Base-by-base conservation (phyloP, 352 stramenopile genomes). In the Phytopythium mirpurense region DNA sequence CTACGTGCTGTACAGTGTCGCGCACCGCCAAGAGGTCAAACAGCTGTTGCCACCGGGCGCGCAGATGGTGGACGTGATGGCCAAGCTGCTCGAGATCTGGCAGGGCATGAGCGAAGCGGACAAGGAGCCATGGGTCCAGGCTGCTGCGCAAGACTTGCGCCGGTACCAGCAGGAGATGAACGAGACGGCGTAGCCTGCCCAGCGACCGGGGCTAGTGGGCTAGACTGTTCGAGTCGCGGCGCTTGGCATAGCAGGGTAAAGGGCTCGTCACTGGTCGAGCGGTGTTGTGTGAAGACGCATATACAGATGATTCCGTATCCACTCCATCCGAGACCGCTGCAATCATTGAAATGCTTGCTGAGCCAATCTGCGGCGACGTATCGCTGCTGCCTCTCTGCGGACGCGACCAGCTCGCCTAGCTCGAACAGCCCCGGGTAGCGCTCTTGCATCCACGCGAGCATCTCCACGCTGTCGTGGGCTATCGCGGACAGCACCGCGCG, bases 91-190 rank as follows among this genome's bases (percentile, higher is more conserved):
- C 15, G 61, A 75, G 46, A 61, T 78, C 14, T 88, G 78, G 79
- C 80, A 82, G 49, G 57, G 63, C 11, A 74, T 90, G 76, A 68
- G 23, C 41, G 60, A 83, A 2, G 69, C 78, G 18, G 63, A 84
- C 11, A 79, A 78, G 36, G 58, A 52, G 38, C 72, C 69, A n/a
- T 88, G 79, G 79, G 38, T 71, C n/a, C 70, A 90, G 14, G 70
- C 70, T 2, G 74, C 74, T 16, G 78, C 67, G 48, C 57, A 83
- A 40, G 79, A 90, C 49, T 63, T 75, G 59, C 36, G 71, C 59
- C 74, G 78, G n/a, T 90, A 88, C 45, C 70, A 88, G 46, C 62
- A 56, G 38, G 73, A 86, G 59, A 88, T 90, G 71, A 88, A 90
- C 60, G 80, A 87, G 60, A 72, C 68, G 23, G 61, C 56, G 49